phyloP scores from a whole-genome alignment of 1,284 basidiomycete genomes.

The Rhodotorula sp. region DNA sequence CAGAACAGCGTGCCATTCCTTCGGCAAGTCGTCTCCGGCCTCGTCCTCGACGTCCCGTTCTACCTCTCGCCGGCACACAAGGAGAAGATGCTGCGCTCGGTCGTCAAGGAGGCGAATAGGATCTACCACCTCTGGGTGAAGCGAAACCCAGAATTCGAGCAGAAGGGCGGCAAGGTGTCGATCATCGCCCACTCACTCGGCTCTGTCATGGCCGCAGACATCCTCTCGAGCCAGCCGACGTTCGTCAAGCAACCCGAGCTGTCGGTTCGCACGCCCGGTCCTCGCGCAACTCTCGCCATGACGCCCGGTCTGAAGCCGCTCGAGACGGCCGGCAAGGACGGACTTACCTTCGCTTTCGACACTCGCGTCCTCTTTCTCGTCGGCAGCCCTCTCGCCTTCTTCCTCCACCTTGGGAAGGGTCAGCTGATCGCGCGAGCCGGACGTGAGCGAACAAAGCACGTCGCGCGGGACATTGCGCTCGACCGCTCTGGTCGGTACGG shows the following conservation, averaged over 20 bases:
- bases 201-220: conserved; percentile 43
- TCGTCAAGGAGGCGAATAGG: conserved; percentile 47
- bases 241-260: conserved; percentile 33
- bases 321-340: not conserved
- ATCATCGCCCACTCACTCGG: conserved; percentile 47
- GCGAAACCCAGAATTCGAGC: conserved; percentile 46
- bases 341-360: conserved; percentile 43
- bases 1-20: conserved; percentile 44
- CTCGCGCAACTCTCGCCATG: not conserved
- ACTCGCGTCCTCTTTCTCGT: conserved; percentile 46
- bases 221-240: conserved; percentile 47
- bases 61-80: conserved; percentile 46
- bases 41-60: conserved; percentile 49
- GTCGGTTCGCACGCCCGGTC: not conserved
- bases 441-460: conserved; percentile 40
- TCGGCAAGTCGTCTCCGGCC: conserved; percentile 45
- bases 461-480: conserved; percentile 41
- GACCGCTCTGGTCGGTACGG: conserved; percentile 46
- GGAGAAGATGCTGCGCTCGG: conserved; percentile 45
- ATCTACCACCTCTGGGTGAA: conserved; percentile 47
- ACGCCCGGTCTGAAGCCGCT: not conserved
- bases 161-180: conserved; percentile 40
- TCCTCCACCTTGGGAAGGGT: conserved; percentile 45
- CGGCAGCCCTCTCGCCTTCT: conserved; percentile 47
- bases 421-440: conserved; percentile 48